These are phyloP conservation scores for Apiotrichum mycotoxinovorans DNA, from an alignment of 1,284 basidiomycete species.

Conservation along the genomic window DNA sequence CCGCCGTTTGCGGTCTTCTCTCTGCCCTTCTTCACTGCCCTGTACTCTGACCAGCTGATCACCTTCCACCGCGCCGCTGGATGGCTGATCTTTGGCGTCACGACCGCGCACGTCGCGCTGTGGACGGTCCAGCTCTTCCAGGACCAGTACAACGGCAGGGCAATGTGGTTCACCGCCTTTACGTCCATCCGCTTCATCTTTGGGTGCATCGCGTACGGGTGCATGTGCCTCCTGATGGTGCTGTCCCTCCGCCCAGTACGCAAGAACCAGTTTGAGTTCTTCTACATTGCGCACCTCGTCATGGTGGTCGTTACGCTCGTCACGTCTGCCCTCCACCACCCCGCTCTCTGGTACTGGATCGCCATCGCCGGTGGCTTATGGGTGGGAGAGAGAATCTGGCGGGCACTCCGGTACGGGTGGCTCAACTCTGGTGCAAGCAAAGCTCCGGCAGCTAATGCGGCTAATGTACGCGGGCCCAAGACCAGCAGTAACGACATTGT, in stretches of 20 bases:
- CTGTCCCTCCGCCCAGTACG: constrained; percentile 65
- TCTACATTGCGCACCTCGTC: constrained; percentile 69
- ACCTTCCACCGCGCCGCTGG: constrained; percentile 70
- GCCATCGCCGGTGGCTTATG: constrained; percentile 64
- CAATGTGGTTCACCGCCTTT: constrained; percentile 64
- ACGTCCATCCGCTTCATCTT: constrained; percentile 67
- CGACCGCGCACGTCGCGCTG: constrained; percentile 63
- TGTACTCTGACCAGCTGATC: constrained; percentile 73
- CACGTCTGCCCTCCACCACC: constrained; percentile 65
- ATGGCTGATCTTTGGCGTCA: constrained; percentile 68
- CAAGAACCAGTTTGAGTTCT: constrained; percentile 67
- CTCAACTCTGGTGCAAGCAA: constrained; percentile 58
- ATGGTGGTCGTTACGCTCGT: constrained; percentile 63
- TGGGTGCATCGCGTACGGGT: constrained; percentile 68
- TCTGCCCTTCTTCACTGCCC: constrained; percentile 63
- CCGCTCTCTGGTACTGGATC: constrained; percentile 59
- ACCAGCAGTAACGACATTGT: constrained; percentile 8
- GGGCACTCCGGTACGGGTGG: constrained; percentile 61
- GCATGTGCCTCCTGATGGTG: constrained; percentile 64
- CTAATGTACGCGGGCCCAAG: neutral
- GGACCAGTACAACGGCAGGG: constrained; percentile 57
- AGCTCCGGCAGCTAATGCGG: neutral
- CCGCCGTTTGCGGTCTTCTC: constrained; percentile 77
- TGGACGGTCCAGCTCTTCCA: constrained; percentile 70
- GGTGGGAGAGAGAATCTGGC: constrained; percentile 62